Percentiles rank a stretch among this genome's conserved stretches.
Conservation (phyloP, 202 grass and related monocot genomes). For the Musa balbisiana region DNA sequence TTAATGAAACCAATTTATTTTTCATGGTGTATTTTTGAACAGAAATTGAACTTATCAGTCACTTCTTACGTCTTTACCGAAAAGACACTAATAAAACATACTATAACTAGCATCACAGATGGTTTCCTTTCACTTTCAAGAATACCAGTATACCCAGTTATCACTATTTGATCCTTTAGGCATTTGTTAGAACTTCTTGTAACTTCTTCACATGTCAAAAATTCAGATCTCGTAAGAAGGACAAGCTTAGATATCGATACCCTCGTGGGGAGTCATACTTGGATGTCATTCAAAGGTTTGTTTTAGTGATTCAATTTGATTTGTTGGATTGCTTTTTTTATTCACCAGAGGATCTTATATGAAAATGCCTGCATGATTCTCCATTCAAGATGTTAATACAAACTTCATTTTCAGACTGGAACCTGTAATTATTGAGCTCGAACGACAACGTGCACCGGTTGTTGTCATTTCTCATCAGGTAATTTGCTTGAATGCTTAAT, state of each 20-base stretch:
- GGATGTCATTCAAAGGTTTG: conserved; percentile 89
- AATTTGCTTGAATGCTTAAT: conserved; percentile 19
- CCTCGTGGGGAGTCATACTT: conserved; percentile 96
- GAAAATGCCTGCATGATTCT: background rate
- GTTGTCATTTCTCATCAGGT: conserved; percentile 99
- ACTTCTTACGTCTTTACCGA: background rate
- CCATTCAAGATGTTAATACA: background rate
- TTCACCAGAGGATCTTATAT: too few species aligned
- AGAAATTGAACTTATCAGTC: background rate
- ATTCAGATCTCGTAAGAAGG: conserved; percentile 60
- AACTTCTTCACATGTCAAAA: conserved; percentile 15
- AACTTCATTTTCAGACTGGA: conserved; percentile 51
- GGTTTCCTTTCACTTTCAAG: background rate
- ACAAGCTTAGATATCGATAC: conserved; percentile 95
- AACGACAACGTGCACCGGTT: conserved; percentile 85
- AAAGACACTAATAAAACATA: too few species aligned
- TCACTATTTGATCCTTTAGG: background rate
- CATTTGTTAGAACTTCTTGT: background rate
- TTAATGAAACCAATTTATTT: background rate
- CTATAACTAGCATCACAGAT: background rate
- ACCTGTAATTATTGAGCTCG: conserved; percentile 96
- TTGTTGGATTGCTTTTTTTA: background rate
- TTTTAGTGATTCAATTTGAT: conserved; percentile 4
- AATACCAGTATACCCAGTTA: background rate
- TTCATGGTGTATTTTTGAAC: background rate